Base-by-base conservation (phyloP, 192 early-diverging fungal species). In the Umbelopsis sp. region DNA sequence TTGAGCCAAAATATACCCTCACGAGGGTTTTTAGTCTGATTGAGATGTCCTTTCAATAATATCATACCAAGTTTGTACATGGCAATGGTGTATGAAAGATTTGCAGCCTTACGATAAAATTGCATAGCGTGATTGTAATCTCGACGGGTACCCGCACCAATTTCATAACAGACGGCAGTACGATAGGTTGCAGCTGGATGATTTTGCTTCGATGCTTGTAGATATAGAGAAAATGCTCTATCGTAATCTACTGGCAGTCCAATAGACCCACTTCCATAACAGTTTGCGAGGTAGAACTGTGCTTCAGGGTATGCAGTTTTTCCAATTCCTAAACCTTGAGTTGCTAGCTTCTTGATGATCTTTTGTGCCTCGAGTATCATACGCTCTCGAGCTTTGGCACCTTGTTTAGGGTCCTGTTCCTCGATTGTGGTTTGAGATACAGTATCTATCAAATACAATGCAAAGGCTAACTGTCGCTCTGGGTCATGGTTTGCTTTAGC, bases 51-150 rank as follows among this genome's bases (percentile, higher is more conserved):
- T 76, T 94, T 93, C 77, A 97, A 79, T 49, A 98, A 76, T 22
- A 97, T 91, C 83, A 96, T 89, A 34, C 97, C 96, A 24, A 98
- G 84, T 81, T 98, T 98, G 87, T 95, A 97, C 98, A 99, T 98
- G 22, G 94, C 95, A 0, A 91, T 89, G 17, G 93, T 90, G 72
- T 98, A 95, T 45, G 94, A 92, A 68, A 97, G 82, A 12, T 90
- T 89, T 2, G 96, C 95, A 0, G 96, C 91, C 79, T 98, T 97
- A 67, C 93, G 86, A 81, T 95, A 98, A 75, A 93, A 98, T 80
- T 97, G 94, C 50, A 95, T 85, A 4, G 96, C 92, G 24, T 93
- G 89, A 36, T 81, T 75, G 21, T 88, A 81, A 76, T 98, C 97
- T 14, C 89, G 82, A 62, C 95, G 95, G 24, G 94, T 96, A 41